Conservation (phyloP, 2,329 filamentous ascomycete species). For the Sphaerostilbella broomeana region DNA sequence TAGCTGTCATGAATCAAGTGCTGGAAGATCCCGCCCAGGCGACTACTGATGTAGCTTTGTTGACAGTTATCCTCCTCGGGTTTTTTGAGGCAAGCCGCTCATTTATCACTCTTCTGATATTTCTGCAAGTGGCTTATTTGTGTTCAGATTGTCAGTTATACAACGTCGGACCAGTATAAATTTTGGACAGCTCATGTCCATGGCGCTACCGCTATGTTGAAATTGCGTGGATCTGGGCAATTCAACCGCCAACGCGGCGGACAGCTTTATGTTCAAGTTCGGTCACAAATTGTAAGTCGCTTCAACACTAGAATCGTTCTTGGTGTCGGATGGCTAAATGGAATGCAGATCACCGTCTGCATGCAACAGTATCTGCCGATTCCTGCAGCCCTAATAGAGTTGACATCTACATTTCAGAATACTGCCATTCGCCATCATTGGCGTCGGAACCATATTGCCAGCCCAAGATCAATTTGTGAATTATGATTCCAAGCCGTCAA, state of each 20-base stretch:
- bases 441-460: neutral
- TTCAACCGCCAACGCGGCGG: constrained; percentile 18
- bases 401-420: neutral
- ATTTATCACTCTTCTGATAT: too few relatives aligned
- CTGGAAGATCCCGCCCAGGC: constrained; percentile 15
- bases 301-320: too few relatives aligned
- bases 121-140: too few relatives aligned
- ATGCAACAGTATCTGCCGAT: neutral
- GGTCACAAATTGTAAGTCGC: constrained; percentile 21
- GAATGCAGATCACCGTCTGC: neutral
- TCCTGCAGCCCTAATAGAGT: neutral
- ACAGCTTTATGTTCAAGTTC: constrained; percentile 20
- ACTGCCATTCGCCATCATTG: neutral
- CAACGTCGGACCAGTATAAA: constrained; percentile 15
- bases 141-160: constrained; percentile 19
- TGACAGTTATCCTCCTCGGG: constrained; percentile 21
- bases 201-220: constrained; percentile 19
- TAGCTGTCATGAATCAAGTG: neutral
- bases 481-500: neutral
- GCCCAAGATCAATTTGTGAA: neutral
- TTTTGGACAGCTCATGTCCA: constrained; percentile 20
- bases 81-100: constrained; percentile 21
- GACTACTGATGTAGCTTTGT: constrained; percentile 17
- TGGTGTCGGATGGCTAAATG: too few relatives aligned
- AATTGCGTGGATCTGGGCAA: constrained; percentile 20